A percentile compares a stretch with the other conserved stretches of the same genome.
phyloP scores from a whole-genome alignment of 176 grass and related monocot species.

The Triticum timopheevii region DNA sequence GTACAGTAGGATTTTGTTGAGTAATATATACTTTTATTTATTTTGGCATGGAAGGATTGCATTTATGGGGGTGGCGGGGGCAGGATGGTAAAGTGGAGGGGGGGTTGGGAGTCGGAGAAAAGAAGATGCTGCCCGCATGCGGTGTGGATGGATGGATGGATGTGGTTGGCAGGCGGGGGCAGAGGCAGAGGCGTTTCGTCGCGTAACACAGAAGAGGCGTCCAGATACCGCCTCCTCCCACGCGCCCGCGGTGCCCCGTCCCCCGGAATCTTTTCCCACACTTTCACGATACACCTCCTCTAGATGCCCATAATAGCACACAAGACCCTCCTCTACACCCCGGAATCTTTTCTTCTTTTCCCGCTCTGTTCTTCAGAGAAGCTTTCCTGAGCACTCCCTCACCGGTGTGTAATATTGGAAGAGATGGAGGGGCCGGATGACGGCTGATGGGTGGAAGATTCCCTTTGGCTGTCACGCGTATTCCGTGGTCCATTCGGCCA shows the following conservation, averaged over 20 bases:
- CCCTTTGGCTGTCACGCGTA: neutral
- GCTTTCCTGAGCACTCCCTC: too few relatives aligned
- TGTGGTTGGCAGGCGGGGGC: neutral
- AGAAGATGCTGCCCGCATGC: conserved; percentile 4
- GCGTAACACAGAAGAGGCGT: conserved; percentile 58
- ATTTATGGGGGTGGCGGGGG: neutral
- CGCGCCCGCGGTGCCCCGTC: conserved; percentile 25
- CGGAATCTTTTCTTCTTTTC: too few relatives aligned
- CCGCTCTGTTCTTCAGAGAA: too few relatives aligned
- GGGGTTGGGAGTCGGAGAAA: conserved; percentile 37
- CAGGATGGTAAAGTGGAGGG: conserved; percentile 19
- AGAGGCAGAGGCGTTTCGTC: conserved; percentile 61
- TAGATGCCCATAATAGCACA: fast-evolving
- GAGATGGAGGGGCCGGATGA: neutral
- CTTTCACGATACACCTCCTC: neutral
- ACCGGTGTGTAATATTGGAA: neutral
- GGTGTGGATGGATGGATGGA: neutral
- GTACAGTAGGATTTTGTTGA: too few relatives aligned
- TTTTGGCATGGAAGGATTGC: neutral
- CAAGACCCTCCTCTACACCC: neutral
- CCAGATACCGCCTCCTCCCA: conserved; percentile 28
- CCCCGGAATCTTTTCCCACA: conserved; percentile 7
- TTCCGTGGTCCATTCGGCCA: conserved; percentile 1
- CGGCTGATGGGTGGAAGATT: conserved; percentile 1
- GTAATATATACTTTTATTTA: too few relatives aligned